Evolutionary conservation across 23 red algal species (phyloP).

Genomic region (Pyropia haitanensis): DNA sequence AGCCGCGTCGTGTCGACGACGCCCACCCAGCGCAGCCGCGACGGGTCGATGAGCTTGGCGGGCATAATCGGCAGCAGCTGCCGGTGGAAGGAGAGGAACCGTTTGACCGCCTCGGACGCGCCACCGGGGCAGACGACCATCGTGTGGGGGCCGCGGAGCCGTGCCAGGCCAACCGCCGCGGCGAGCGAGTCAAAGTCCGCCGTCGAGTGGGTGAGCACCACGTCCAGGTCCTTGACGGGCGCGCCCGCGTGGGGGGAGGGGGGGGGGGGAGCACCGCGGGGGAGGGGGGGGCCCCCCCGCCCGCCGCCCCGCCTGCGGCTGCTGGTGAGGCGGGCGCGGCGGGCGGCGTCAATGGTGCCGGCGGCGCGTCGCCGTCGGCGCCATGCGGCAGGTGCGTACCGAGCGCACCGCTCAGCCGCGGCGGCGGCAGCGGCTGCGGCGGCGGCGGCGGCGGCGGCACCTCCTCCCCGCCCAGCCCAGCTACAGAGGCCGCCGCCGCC

Average conservation of each 20-base stretch:
- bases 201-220: slow-evolving; percentile 49
- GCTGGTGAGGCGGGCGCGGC: too few relatives aligned
- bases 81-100: slow-evolving; percentile 45
- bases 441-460: too few relatives aligned
- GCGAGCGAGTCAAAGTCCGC: slow-evolving; percentile 75
- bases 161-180: slow-evolving; percentile 64
- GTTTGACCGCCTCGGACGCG: slow-evolving; percentile 23
- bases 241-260: neutral
- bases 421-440: too few relatives aligned
- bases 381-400: too few relatives aligned
- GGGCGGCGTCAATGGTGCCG: too few relatives aligned
- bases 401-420: too few relatives aligned
- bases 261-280: too few relatives aligned
- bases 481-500: too few relatives aligned
- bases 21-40: slow-evolving; percentile 52
- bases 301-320: too few relatives aligned
- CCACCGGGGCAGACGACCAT: slow-evolving; percentile 54
- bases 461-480: too few relatives aligned
- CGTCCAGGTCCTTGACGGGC: slow-evolving; percentile 23
- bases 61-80: slow-evolving; percentile 40
- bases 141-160: slow-evolving; percentile 33
- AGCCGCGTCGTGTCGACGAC: slow-evolving; percentile 43
- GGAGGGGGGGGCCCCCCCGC: too few relatives aligned
- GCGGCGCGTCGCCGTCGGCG: too few relatives aligned
- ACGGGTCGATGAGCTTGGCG: slow-evolving; percentile 27